A percentile compares a stretch with the other conserved stretches of the same genome.
phyloP scores from a whole-genome alignment of 148 eudicot genomes.

The Arbutus unedo region DNA sequence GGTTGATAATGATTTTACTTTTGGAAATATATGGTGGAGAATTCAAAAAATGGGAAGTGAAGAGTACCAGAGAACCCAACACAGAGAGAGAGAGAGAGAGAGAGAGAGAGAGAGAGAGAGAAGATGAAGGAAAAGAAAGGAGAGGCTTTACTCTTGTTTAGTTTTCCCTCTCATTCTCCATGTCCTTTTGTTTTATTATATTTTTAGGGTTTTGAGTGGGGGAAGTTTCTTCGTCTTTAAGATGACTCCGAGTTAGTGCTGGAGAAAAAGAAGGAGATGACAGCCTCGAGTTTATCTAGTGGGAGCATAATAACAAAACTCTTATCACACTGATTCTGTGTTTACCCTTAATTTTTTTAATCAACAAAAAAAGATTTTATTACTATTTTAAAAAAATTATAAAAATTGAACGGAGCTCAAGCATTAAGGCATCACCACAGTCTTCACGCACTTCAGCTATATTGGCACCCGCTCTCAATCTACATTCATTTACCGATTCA shows the following conservation, averaged over 20 bases:
- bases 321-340: too few relatives aligned
- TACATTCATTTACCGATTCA: too few relatives aligned
- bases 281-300: constrained; percentile 1
- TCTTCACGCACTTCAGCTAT: too few relatives aligned
- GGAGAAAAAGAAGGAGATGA: background rate
- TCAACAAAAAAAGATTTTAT: too few relatives aligned
- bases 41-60: constrained; percentile 29
- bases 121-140: constrained; percentile 20
- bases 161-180: constrained; percentile 2
- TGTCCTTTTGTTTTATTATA: constrained; percentile 14
- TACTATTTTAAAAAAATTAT: too few relatives aligned
- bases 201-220: constrained; percentile 27
- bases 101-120: background rate
- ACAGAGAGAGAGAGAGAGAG: background rate
- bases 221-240: constrained; percentile 25
- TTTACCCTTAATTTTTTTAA: too few relatives aligned
- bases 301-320: too few relatives aligned
- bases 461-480: too few relatives aligned
- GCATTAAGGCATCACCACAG: too few relatives aligned
- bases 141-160: constrained; percentile 9
- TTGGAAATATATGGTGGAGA: constrained; percentile 52
- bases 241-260: constrained; percentile 15
- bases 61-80: constrained; percentile 14
- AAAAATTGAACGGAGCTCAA: too few relatives aligned
- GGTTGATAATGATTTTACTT: constrained; percentile 22